These are phyloP conservation scores for Spathaspora jeffriesii DNA, from an alignment of 1,139 yeast species.

Conservation along the genomic window DNA sequence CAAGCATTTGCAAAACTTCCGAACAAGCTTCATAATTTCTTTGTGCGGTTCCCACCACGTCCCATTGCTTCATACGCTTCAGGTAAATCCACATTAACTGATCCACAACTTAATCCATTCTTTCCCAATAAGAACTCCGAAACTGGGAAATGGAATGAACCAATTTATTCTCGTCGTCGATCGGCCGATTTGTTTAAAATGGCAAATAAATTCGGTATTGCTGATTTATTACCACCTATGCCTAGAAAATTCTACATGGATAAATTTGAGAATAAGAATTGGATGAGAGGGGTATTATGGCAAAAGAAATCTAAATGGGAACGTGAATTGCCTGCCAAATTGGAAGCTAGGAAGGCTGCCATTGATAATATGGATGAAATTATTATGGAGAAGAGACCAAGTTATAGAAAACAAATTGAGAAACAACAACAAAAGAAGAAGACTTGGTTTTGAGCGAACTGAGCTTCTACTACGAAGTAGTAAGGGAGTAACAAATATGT, in stretches of 20 bases:
- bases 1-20: constrained; percentile 67
- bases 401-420: constrained; percentile 56
- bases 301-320: constrained; percentile 88
- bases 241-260: constrained; percentile 79
- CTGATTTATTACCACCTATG: constrained; percentile 75
- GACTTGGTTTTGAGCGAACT: constrained; percentile 13
- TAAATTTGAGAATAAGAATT: constrained; percentile 67
- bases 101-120: constrained; percentile 83
- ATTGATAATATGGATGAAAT: constrained; percentile 71
- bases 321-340: constrained; percentile 62
- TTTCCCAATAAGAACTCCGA: constrained; percentile 83
- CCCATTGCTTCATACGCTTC: constrained; percentile 70
- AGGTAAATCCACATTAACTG: constrained; percentile 64
- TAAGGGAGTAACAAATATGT: too few species aligned
- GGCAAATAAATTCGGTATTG: constrained; percentile 80
- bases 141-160: constrained; percentile 74
- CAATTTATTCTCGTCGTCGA: constrained; percentile 79
- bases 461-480: too few species aligned
- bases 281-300: constrained; percentile 74
- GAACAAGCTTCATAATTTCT: constrained; percentile 68
- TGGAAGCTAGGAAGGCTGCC: constrained; percentile 65
- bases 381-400: constrained; percentile 65
- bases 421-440: constrained; percentile 50
- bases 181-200: constrained; percentile 84
- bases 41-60: constrained; percentile 82